Evolutionary conservation across 305 asterid genomes (phyloP).

Genomic region (Fraxinus nigra): DNA sequence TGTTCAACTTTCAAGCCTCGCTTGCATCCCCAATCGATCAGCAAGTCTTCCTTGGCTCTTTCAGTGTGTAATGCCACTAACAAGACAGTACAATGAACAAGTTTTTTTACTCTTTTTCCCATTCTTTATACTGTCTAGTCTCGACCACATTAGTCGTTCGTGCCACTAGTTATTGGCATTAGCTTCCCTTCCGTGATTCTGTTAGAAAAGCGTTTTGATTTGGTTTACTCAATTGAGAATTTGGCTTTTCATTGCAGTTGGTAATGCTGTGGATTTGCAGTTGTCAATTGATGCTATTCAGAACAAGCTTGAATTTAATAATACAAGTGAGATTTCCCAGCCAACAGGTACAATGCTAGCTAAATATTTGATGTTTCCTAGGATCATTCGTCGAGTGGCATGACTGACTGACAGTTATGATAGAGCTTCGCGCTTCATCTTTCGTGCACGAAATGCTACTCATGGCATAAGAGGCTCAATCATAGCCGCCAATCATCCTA

Average conservation of each 20-base stretch:
- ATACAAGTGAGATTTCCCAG: slow-evolving; percentile 1
- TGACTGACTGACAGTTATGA: neutral
- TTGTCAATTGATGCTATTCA: slow-evolving; percentile 36
- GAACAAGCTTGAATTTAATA: slow-evolving; percentile 28
- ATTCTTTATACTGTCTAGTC: too few species aligned
- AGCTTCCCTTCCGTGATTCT: neutral
- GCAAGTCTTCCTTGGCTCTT: slow-evolving; percentile 31
- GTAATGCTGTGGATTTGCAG: slow-evolving; percentile 41
- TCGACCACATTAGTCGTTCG: neutral
- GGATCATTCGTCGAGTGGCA: neutral
- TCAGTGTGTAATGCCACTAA: neutral
- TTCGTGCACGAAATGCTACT: neutral
- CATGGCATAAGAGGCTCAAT: neutral
- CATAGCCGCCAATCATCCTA: neutral
- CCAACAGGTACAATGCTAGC: slow-evolving; percentile 20
- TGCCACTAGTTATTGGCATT: neutral
- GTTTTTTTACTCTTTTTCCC: neutral
- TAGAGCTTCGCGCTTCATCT: neutral
- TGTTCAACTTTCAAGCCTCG: slow-evolving; percentile 42
- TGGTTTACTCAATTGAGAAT: neutral
- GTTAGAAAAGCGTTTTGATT: neutral
- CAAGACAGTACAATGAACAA: neutral
- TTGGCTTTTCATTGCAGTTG: slow-evolving; percentile 33
- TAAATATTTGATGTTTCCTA: neutral
- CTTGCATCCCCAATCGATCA: slow-evolving; percentile 35